Conservation (phyloP, 768 basidiomycete species). For the Lactarius quietus region DNA sequence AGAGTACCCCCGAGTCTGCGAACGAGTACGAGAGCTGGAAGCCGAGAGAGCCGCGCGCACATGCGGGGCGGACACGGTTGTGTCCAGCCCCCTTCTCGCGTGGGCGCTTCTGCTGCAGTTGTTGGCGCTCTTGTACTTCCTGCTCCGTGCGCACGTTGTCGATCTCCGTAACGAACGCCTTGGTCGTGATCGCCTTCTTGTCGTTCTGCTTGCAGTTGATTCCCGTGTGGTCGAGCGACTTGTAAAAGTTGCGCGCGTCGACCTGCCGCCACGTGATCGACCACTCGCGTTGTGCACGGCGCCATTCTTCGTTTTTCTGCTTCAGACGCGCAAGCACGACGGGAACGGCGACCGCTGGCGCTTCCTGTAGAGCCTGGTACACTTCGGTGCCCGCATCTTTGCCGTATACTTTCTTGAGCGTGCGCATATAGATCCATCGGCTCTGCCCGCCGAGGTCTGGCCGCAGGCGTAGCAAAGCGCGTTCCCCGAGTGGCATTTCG, state of each 20-base stretch:
- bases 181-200: conserved; percentile 87
- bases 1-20: conserved; percentile 72
- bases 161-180: conserved; percentile 77
- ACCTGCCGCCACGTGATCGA: conserved; percentile 96
- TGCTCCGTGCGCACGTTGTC: conserved; percentile 57
- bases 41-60: conserved; percentile 46
- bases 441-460: conserved; percentile 87
- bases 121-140: conserved; percentile 26
- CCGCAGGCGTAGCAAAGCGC: conserved; percentile 73
- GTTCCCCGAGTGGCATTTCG: conserved; percentile 86
- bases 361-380: conserved; percentile 85
- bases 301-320: conserved; percentile 97
- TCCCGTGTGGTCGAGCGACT: conserved; percentile 94
- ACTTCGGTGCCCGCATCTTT: conserved; percentile 71
- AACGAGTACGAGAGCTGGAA: conserved; percentile 80
- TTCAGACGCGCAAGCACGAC: conserved; percentile 87
- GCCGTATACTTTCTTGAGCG: conserved; percentile 93
- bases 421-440: conserved; percentile 85
- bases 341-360: conserved; percentile 85
- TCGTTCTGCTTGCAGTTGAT: conserved; percentile 93
- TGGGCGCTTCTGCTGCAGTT: conserved; percentile 17
- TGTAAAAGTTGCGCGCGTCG: conserved; percentile 97
- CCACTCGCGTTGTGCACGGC: conserved; percentile 91
- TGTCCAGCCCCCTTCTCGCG: background rate
- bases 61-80: conserved; percentile 28